Evolutionary conservation across 192 early-diverging fungal species (phyloP).

Genomic region (Backusella parvicylindrica): DNA sequence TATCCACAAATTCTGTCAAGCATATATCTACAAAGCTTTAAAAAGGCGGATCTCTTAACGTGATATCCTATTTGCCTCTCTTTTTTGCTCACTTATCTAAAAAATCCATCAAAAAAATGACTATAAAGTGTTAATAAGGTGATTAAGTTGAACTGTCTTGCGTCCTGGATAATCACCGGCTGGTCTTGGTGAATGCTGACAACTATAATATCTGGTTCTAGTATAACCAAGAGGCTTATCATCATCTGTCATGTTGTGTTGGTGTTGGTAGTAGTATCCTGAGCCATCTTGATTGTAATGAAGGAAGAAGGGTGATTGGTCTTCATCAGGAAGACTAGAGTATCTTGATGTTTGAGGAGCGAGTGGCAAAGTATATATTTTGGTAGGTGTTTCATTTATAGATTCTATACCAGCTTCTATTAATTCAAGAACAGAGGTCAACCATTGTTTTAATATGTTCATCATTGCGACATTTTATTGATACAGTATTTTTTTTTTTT

Average conservation of each 20-base stretch:
- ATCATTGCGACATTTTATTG: constrained; percentile 81
- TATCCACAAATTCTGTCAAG: no score
- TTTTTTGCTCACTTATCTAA: no score
- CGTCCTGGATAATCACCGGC: not conserved
- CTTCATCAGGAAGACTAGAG: constrained; percentile 7
- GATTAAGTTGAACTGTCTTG: no score
- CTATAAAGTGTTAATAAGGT: no score
- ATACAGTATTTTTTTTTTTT: constrained; percentile 89
- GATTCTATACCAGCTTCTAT: not conserved
- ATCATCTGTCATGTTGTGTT: constrained; percentile 39
- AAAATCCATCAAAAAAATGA: no score
- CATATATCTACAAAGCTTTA: no score
- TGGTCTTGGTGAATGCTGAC: not conserved
- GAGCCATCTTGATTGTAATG: constrained; percentile 39
- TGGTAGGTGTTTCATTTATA: not conserved
- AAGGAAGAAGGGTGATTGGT: constrained; percentile 27
- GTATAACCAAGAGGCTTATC: constrained; percentile 18
- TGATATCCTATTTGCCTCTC: no score
- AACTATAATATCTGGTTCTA: not conserved
- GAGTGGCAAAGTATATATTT: not conserved
- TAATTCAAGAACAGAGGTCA: not conserved
- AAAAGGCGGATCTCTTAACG: no score
- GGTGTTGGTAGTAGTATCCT: no score
- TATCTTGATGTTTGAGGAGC: constrained; percentile 17
- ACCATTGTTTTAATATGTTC: constrained; percentile 93